Evolutionary conservation across 352 stramenopile genomes (phyloP), one percentile per base, ranked within the genome.

Genomic region (Phytophthora rubi): DNA sequence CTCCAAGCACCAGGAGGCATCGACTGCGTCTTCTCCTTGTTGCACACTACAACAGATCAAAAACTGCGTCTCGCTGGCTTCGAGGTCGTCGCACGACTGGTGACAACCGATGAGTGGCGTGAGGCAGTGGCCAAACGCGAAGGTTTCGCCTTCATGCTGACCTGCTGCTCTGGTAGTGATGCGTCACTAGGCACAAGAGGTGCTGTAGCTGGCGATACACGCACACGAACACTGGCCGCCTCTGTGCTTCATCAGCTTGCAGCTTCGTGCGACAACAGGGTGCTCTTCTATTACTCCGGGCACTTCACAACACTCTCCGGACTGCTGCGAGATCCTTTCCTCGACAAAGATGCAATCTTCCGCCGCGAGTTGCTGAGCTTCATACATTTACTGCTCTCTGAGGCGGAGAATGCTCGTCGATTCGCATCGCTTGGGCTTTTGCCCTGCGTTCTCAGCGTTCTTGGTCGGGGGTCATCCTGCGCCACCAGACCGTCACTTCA

Each of bases 71-170:
- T 81, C 10, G 75, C 71, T 6, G 84, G 80, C 2, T 89, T 93
- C 21, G 79, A 91, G 15, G 57, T 94, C 12, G 61, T 94, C 2
- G 73, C 75, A 30, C 88, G 83, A 42, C 62, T 95, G n/a, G 75
- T 91, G 28, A 79, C 73, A 16, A 77, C 81, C 16, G 79, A 89
- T 18, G 87, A 92, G 32, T 80, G 88, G 18, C 76, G 81, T 2
- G 80, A 86, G n/a, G 76, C 76, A 1, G 68, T 95, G 4, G 87
- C 85, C 4, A 88, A 85, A 55, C 76, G 76, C 23, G 86, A 91
- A 59, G 87, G 86, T 5, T 91, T 95, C 53, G 59, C 78, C 23
- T 86, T 85, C 56, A 80, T 96, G 67, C 54, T 95, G 44, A 75
- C 77, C 30, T 88, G 69, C 23, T 93, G 81, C 56, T 79, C 65